Evolutionary conservation across 73 alveolate species (phyloP), one percentile per base, ranked within the genome.

Genomic region (Symbiodinium pilosum): DNA sequence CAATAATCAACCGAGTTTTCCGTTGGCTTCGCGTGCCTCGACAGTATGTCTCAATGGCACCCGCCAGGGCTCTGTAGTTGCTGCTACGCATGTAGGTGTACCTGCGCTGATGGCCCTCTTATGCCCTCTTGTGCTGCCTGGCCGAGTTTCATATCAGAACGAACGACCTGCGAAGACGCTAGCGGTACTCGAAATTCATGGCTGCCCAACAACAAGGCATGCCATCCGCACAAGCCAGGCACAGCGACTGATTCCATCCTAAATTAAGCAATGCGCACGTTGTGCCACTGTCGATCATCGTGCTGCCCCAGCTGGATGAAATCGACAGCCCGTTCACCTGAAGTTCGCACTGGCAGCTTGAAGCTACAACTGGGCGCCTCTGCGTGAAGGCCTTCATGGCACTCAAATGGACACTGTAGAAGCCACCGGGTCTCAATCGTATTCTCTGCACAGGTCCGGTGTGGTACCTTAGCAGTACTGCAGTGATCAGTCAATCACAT

Each of bases 241-340:
- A n/a, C n/a, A n/a, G n/a, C n/a, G n/a, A n/a, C n/a, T n/a, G n/a
- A n/a, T n/a, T n/a, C n/a, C n/a, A n/a, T n/a, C n/a, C n/a, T n/a
- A n/a, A n/a, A n/a, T n/a, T n/a, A n/a, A n/a, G n/a, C n/a, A n/a
- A 28, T 30, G 87, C 51, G 87, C 88, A 69, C 97, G 97, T 91
- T 54, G 97, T 91, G 97, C 97, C 97, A 28, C 97, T 91, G 88
- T 91, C 97, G 51, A 91, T 91, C 97, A 91, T 91, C 77, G 83
- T 91, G 97, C 97, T 91, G 52, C 97, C 97, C 75, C 71, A 91
- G 40, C 42, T 71, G 1, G 44, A 69, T 24, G 77, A 64, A 86
- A 91, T 68, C 34, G 40, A 42, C 52, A 38, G 40, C 8, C 97
- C 88, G 34, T 83, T 83, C 51, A 91, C 97, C 97, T 91, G 77